Conservation (phyloP, 495 filamentous ascomycete genomes). For the Aspergillus incahuasiensis region DNA sequence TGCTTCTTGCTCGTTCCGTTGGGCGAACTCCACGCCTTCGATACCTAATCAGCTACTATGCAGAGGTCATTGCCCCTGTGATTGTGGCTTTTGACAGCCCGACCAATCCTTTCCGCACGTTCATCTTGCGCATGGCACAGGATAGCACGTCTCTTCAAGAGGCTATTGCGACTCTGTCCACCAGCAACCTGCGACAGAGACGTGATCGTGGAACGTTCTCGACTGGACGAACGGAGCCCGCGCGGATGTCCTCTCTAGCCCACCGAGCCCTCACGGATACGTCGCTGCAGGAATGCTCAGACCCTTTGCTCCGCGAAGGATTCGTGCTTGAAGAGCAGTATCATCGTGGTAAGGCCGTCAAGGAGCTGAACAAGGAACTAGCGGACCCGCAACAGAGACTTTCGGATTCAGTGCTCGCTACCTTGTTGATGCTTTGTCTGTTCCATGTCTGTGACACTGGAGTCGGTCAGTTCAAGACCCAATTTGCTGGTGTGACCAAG, state of each 20-base stretch:
- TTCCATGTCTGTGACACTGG: slow-evolving; percentile 93
- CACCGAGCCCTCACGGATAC: slow-evolving; percentile 43
- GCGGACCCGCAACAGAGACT: slow-evolving; percentile 66
- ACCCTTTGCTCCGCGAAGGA: slow-evolving; percentile 29
- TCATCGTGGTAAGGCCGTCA: slow-evolving; percentile 77
- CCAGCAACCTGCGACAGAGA: slow-evolving; percentile 68
- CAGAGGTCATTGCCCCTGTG: slow-evolving; percentile 84
- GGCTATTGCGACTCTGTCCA: slow-evolving; percentile 83
- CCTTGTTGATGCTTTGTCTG: slow-evolving; percentile 80
- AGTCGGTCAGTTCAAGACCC: slow-evolving; percentile 85
- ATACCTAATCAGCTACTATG: slow-evolving; percentile 60
- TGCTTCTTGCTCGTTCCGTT: slow-evolving; percentile 43
- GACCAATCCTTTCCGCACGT: slow-evolving; percentile 76
- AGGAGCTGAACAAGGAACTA: slow-evolving; percentile 75
- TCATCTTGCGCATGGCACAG: slow-evolving; percentile 74
- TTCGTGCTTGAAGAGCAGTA: slow-evolving; percentile 67
- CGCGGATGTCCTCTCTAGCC: slow-evolving; percentile 48
- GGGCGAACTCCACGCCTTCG: slow-evolving; percentile 53
- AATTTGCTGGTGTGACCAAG: slow-evolving; percentile 92
- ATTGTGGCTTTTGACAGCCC: slow-evolving; percentile 88
- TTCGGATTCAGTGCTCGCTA: slow-evolving; percentile 85
- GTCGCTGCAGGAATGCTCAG: slow-evolving; percentile 34
- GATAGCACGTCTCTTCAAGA: slow-evolving; percentile 80
- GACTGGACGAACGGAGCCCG: slow-evolving; percentile 39
- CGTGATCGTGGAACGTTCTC: slow-evolving; percentile 38